Conservation (phyloP, 176 grass and related monocot species). For the Zea luxurians region DNA sequence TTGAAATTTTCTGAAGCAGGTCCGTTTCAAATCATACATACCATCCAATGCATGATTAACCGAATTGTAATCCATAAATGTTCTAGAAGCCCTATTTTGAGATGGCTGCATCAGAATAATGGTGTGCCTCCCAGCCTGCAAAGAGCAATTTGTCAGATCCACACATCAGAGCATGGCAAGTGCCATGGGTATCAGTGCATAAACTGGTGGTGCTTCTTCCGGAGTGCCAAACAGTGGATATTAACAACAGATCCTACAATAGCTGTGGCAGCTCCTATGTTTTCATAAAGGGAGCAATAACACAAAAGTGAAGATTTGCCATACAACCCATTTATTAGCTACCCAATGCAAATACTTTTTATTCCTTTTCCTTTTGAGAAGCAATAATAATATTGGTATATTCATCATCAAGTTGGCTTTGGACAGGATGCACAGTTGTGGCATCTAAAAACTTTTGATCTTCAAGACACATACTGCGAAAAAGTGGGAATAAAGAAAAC, state of each 20-base stretch:
- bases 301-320: conserved; percentile 9
- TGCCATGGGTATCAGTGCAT: conserved; percentile 13
- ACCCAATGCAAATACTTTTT: background rate
- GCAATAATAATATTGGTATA: background rate
- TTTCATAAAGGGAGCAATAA: background rate
- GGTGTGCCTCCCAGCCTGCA: conserved; percentile 89
- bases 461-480: background rate
- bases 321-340: background rate
- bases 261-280: background rate
- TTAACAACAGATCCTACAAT: background rate
- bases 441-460: conserved; percentile 19
- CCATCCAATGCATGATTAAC: conserved; percentile 95
- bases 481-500: background rate
- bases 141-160: conserved; percentile 26
- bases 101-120: conserved; percentile 98
- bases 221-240: background rate
- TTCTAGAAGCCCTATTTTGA: conserved; percentile 74
- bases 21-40: conserved; percentile 41
- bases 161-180: conserved; percentile 11
- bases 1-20: background rate
- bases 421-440: conserved; percentile 5
- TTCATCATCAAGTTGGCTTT: conserved; percentile 4
- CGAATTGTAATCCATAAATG: conserved; percentile 95
- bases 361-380: background rate
- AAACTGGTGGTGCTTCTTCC: background rate